phyloP scores from a whole-genome alignment of 2,329 filamentous ascomycete genomes.

The Sclerotinia trifoliorum region DNA sequence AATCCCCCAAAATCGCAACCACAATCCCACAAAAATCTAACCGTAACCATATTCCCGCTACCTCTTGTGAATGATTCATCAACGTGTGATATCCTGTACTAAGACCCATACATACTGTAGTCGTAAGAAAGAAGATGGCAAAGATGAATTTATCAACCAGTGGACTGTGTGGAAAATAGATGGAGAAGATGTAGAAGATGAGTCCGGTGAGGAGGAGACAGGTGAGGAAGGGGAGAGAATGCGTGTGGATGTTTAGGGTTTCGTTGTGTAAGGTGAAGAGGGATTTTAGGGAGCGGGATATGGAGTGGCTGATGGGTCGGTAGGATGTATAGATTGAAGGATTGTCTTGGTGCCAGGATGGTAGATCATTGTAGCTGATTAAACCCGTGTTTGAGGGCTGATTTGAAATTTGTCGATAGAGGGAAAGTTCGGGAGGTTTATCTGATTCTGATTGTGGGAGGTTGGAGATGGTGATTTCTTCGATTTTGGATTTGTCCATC shows the following conservation, averaged over 20 bases:
- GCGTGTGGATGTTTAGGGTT: conserved; percentile 19
- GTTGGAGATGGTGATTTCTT: not conserved
- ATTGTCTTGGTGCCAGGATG: conserved; percentile 18
- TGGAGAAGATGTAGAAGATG: conserved; percentile 8
- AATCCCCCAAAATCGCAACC: conserved; percentile 17
- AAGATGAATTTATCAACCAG: conserved; percentile 9
- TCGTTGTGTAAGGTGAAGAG: conserved; percentile 12
- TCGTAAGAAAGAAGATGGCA: not conserved
- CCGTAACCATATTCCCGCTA: conserved; percentile 3
- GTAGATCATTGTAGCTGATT: conserved; percentile 17
- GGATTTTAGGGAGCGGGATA: not conserved
- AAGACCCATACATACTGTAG: conserved; percentile 4
- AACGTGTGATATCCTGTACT: conserved; percentile 17
- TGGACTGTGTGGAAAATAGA: not conserved
- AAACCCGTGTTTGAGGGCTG: not conserved
- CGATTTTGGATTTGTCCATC: not conserved
- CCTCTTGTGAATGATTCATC: conserved; percentile 17
- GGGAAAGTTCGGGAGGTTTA: not conserved
- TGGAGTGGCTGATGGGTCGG: conserved; percentile 3
- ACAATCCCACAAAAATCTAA: conserved; percentile 22
- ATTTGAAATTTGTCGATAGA: no score
- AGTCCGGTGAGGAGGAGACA: not conserved
- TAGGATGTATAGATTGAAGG: conserved; percentile 14
- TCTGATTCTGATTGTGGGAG: not conserved
- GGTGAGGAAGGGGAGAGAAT: conserved; percentile 2